phyloP scores from a whole-genome alignment of 2,329 filamentous ascomycete species.

The Drechslerella coelobrocha region DNA sequence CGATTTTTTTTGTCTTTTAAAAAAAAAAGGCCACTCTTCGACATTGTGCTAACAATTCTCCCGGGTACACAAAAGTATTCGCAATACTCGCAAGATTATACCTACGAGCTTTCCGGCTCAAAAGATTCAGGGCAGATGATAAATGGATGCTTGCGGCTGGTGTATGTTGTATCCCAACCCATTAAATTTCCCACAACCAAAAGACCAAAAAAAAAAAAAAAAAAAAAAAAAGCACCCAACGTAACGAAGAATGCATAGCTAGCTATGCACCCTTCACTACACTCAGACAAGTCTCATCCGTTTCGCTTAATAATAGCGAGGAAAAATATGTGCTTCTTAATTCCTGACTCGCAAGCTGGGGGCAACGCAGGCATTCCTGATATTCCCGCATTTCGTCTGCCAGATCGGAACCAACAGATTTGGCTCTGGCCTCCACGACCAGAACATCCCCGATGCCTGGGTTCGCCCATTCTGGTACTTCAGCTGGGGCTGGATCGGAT shows the following conservation, averaged over 20 bases:
- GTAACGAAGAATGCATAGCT: not conserved
- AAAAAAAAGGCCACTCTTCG: too few species aligned
- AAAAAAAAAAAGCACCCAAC: too few species aligned
- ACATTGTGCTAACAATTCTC: not conserved
- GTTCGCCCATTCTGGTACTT: constrained; percentile 54
- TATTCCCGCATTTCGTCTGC: constrained; percentile 53
- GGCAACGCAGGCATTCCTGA: constrained; percentile 52
- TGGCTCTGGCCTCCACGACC: constrained; percentile 54
- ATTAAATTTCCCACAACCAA: constrained; percentile 18
- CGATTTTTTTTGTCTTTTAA: not conserved
- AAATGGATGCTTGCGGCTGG: constrained; percentile 55
- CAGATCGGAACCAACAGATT: constrained; percentile 54
- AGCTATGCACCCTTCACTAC: not conserved
- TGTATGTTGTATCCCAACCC: constrained; percentile 49
- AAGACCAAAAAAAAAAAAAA: not conserved
- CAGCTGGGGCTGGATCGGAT: constrained; percentile 54
- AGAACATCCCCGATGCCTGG: constrained; percentile 54
- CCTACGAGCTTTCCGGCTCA: constrained; percentile 54
- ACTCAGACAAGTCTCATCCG: constrained; percentile 7
- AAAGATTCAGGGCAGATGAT: constrained; percentile 55
- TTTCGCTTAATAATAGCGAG: not conserved
- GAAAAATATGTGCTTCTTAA: not conserved
- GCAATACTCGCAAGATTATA: constrained; percentile 54
- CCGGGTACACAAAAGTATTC: constrained; percentile 48
- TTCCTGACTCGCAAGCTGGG: constrained; percentile 1